Conservation (phyloP, 2,329 filamentous ascomycete genomes). For the Fusarium sp. region DNA sequence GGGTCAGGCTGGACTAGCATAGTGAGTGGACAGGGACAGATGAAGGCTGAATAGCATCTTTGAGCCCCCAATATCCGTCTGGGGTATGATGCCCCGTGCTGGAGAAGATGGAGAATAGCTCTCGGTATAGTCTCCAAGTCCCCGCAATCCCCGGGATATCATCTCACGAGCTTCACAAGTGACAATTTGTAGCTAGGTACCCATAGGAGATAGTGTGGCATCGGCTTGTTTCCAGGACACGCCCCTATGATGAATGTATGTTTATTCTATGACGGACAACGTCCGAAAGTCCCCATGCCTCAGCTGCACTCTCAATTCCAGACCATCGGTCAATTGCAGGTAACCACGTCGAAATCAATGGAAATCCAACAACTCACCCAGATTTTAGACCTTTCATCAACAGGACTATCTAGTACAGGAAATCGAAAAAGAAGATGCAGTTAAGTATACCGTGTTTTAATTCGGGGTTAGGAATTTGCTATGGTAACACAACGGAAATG, state of each 20-base stretch:
- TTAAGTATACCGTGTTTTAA: slow-evolving; percentile 4
- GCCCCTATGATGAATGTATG: slow-evolving; percentile 13
- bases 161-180: slow-evolving; percentile 21
- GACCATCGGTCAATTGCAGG: slow-evolving; percentile 28
- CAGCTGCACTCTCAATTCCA: slow-evolving; percentile 13
- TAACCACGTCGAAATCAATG: slow-evolving; percentile 13
- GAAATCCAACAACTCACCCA: slow-evolving; percentile 3
- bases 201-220: slow-evolving; percentile 12
- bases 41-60: background rate
- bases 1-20: background rate
- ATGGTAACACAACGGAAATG: slow-evolving; percentile 15
- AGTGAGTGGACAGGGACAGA: background rate
- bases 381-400: slow-evolving; percentile 32
- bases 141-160: slow-evolving; percentile 19
- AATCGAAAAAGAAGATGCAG: background rate
- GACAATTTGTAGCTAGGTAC: background rate
- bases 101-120: slow-evolving; percentile 22
- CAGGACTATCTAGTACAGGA: background rate
- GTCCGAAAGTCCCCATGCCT: slow-evolving; percentile 32
- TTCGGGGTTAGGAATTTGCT: slow-evolving; percentile 28
- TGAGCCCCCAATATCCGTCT: slow-evolving; percentile 20
- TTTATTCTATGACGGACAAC: slow-evolving; percentile 33
- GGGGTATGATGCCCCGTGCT: slow-evolving; percentile 15
- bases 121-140: slow-evolving; percentile 10
- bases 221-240: slow-evolving; percentile 12